phyloP scores from a whole-genome alignment of 108 stramenopile genomes.

The Schizochytrium sp. region DNA sequence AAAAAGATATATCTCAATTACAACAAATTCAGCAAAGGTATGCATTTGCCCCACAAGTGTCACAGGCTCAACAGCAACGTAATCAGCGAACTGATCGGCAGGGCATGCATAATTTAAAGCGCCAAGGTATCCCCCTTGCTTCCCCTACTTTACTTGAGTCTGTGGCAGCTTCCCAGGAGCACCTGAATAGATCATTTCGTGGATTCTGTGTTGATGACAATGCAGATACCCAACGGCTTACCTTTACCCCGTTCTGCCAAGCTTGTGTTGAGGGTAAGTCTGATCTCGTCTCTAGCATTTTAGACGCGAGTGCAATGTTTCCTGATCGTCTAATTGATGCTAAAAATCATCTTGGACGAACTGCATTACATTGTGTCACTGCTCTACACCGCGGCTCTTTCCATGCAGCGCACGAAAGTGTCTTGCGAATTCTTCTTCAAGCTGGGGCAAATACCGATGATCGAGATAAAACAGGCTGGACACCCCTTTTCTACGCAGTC shows the following conservation, averaged over 20 bases:
- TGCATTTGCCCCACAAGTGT: background rate
- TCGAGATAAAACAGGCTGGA: background rate
- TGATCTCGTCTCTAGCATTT: background rate
- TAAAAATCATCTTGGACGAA: constrained; percentile 1
- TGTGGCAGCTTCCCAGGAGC: background rate
- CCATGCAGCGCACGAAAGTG: background rate
- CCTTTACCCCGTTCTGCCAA: background rate
- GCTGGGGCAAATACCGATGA: background rate
- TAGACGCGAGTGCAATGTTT: background rate
- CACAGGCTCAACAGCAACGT: background rate
- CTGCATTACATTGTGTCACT: background rate
- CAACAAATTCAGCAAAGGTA: background rate
- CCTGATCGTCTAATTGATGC: background rate
- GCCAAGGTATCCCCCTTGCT: background rate
- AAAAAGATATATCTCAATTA: background rate
- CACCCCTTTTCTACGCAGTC: background rate
- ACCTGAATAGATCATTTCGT: background rate
- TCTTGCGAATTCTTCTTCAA: background rate
- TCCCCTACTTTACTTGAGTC: background rate
- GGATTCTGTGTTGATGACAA: constrained; percentile 10
- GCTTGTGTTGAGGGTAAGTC: background rate
- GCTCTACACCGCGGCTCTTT: background rate
- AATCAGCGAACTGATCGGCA: no score
- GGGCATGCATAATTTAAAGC: background rate
- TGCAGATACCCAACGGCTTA: background rate